Conservation (phyloP, 1,139 yeast genomes). For the Pichia cactophila region DNA sequence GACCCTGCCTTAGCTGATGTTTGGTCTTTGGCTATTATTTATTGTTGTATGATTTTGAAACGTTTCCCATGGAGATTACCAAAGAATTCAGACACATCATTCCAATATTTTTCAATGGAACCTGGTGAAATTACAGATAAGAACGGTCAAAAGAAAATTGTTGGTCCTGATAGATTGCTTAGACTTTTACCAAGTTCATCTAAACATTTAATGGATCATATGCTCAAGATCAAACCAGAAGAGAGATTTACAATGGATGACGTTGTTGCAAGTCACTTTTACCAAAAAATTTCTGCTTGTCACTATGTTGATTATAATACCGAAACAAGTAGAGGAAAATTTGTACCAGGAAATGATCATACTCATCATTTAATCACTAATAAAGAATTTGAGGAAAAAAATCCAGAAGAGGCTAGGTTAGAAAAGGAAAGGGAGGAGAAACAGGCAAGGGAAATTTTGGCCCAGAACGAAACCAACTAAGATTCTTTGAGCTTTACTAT, state of each 20-base stretch:
- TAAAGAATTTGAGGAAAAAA: conserved; percentile 39
- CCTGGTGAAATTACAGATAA: conserved; percentile 20
- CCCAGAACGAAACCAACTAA: not conserved
- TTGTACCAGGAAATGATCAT: conserved; percentile 31
- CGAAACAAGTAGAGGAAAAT: conserved; percentile 9
- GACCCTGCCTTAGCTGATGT: conserved; percentile 70
- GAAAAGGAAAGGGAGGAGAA: conserved; percentile 30
- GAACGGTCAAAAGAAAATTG: conserved; percentile 18
- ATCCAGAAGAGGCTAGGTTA: conserved; percentile 34
- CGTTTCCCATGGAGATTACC: conserved; percentile 79
- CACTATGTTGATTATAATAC: conserved; percentile 15
- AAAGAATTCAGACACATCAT: conserved; percentile 39
- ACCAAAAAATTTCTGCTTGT: conserved; percentile 45
- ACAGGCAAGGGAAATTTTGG: conserved; percentile 15
- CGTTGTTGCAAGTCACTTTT: conserved; percentile 66
- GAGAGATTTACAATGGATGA: conserved; percentile 66
- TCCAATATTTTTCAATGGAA: conserved; percentile 21
- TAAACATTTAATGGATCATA: conserved; percentile 65
- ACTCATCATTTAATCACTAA: conserved; percentile 47
- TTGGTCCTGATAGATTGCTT: conserved; percentile 85
- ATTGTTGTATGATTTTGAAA: conserved; percentile 63
- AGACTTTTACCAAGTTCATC: conserved; percentile 83
- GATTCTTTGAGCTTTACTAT: not conserved
- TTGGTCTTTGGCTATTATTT: conserved; percentile 74
- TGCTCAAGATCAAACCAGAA: conserved; percentile 63